Evolutionary conservation across 371 early-diverging fungal species (phyloP), one percentile per base, ranked within the genome.

Genomic region (Mucor saturninus): DNA sequence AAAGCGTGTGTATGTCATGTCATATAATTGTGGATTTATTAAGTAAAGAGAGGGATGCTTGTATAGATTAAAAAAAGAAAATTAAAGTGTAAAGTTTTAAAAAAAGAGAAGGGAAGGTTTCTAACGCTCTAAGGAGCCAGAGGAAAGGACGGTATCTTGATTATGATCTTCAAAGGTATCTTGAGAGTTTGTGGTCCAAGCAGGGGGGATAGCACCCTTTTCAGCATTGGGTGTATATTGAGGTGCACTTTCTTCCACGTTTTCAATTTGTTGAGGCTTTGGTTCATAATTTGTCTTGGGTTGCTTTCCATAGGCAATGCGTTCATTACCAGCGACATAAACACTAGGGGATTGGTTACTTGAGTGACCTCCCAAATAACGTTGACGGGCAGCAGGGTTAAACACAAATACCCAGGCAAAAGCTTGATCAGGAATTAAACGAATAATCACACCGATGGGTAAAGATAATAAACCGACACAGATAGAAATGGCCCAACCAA

Each of bases 401-500:
- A 59, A 69, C 28, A 69, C 35, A 32, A 75, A 69, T 31, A 75
- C 45, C 30, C 64, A 69, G 2, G 55, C 30, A 46, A 83, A 80
- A 46, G 75, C n/a, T 30, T 68, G 68, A 54, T 82, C 84, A n/a
- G 89, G 88, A 1, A 86, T 71, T 35, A 89, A 71, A 26, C 92
- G 87, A 62, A 91, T 69, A 15, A 91, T 43, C 5, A 84, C 79
- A 68, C 91, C 94, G 54, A 89, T 64, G 15, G 91, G 90, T 5
- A 93, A 52, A 0, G 88, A 79, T 4, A 89, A 57, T 31, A 83
- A 39, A 38, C 91, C 92, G 32, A 89, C 64, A 7, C 79, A 39
- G 28, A 93, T 52, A 49, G 86, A 89, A 35, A 91, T 77, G 3
- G 67, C 78, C 93, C 92, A 93, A 29, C 86, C 83, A 26, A 60